phyloP scores from a whole-genome alignment of 805 yeast species.

The Metschnikowia noctiluminum region DNA sequence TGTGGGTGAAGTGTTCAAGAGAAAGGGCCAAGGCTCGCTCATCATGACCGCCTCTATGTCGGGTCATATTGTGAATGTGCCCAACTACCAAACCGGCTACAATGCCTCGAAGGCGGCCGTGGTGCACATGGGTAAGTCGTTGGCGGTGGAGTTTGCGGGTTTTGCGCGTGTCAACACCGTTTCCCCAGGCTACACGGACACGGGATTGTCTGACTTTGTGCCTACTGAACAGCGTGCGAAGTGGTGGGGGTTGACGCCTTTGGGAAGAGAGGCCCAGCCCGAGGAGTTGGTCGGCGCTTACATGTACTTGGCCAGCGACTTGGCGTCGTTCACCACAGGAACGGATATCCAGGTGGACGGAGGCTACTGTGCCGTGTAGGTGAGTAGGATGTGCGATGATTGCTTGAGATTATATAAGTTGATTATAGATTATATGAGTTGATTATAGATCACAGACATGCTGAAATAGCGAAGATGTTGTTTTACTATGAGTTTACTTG shows the following conservation, averaged over 20 bases:
- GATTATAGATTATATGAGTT: not conserved
- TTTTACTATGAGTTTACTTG: no score
- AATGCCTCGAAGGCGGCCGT: slow-evolving; percentile 23
- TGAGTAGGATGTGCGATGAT: not conserved
- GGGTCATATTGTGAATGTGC: slow-evolving; percentile 81
- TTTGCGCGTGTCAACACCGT: slow-evolving; percentile 22
- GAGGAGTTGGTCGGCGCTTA: slow-evolving; percentile 22
- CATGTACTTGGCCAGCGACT: slow-evolving; percentile 24
- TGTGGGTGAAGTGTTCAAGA: slow-evolving; percentile 68
- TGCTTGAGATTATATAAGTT: no score
- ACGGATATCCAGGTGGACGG: slow-evolving; percentile 22
- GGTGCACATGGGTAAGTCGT: slow-evolving; percentile 21
- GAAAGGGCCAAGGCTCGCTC: slow-evolving; percentile 73
- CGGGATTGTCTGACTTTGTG: slow-evolving; percentile 20
- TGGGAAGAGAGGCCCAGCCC: slow-evolving; percentile 23
- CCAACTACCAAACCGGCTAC: slow-evolving; percentile 73
- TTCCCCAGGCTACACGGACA: slow-evolving; percentile 22
- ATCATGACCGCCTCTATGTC: slow-evolving; percentile 88
- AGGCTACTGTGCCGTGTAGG: slow-evolving; percentile 20
- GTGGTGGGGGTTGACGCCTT: slow-evolving; percentile 24
- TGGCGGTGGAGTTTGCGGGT: slow-evolving; percentile 23
- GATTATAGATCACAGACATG: not conserved
- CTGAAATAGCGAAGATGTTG: not conserved
- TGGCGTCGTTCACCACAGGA: slow-evolving; percentile 22
- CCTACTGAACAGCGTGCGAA: slow-evolving; percentile 21